Conservation (phyloP, 495 filamentous ascomycete species). For the Gamarada debralockiae region DNA sequence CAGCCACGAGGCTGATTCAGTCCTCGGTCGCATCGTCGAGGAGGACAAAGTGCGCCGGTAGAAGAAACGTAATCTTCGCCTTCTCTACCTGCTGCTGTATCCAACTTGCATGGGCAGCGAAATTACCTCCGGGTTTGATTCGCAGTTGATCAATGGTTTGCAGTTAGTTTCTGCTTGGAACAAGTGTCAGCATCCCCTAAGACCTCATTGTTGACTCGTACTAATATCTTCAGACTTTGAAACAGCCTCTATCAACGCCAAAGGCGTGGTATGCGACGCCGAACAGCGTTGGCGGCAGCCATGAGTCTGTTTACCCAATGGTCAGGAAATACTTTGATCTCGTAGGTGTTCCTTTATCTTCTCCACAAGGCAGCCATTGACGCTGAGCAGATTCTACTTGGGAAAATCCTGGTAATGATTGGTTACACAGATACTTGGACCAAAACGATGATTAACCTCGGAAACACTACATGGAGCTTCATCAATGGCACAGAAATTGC, state of each 20-base stretch:
- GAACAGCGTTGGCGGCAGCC: conserved; percentile 43
- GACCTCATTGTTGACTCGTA: background rate
- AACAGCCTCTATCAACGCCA: conserved; percentile 16
- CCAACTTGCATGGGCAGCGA: conserved; percentile 67
- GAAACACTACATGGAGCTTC: conserved; percentile 51
- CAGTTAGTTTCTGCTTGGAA: conserved; percentile 58
- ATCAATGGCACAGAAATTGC: conserved; percentile 53
- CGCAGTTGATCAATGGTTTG: conserved; percentile 66
- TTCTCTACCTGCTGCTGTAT: conserved; percentile 58
- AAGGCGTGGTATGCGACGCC: conserved; percentile 43
- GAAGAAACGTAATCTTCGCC: conserved; percentile 57
- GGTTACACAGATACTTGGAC: conserved; percentile 7
- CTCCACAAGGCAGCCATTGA: conserved; percentile 45
- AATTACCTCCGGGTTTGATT: conserved; percentile 70
- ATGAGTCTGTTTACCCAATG: conserved; percentile 50
- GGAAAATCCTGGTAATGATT: conserved; percentile 13
- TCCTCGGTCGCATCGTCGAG: conserved; percentile 50
- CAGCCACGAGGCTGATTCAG: conserved; percentile 32
- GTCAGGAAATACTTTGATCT: conserved; percentile 49
- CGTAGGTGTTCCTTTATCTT: conserved; percentile 48
- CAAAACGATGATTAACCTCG: conserved; percentile 20
- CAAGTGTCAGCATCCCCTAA: conserved; percentile 36
- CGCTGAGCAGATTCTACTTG: conserved; percentile 32
- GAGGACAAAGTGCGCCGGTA: conserved; percentile 56
- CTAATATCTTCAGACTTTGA: background rate